Evolutionary conservation across 2,329 filamentous ascomycete species (phyloP).

Genomic region (Penicillium sp.): DNA sequence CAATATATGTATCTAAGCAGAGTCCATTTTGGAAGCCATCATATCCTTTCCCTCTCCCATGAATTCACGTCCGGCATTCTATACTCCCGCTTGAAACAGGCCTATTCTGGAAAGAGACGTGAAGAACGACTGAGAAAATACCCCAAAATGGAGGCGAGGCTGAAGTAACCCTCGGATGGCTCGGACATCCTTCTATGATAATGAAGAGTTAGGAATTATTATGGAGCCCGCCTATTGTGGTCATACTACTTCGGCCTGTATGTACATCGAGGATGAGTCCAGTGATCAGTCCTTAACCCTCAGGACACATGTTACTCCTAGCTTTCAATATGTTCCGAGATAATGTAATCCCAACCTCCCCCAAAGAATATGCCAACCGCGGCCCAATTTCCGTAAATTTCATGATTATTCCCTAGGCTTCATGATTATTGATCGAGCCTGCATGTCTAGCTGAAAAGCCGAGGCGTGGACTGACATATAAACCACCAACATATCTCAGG

Average conservation of each 20-base stretch:
- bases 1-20: neutral
- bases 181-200: neutral
- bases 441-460: neutral
- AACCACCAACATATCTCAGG: neutral
- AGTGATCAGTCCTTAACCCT: neutral
- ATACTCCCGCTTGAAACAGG: neutral
- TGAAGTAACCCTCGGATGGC: no score
- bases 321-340: neutral
- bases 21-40: neutral
- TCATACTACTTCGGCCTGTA: neutral
- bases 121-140: neutral
- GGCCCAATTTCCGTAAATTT: neutral
- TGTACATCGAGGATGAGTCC: neutral
- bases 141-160: neutral
- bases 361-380: neutral
- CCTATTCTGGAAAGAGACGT: no score
- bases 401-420: neutral
- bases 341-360: neutral
- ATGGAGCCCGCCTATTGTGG: no score
- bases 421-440: slow-evolving; percentile 1
- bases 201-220: neutral
- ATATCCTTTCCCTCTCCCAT: neutral
- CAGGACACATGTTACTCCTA: neutral
- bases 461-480: neutral
- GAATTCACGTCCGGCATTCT: neutral